phyloP scores from a whole-genome alignment of 306 rosid genomes.

The Cucurbita pepo region DNA sequence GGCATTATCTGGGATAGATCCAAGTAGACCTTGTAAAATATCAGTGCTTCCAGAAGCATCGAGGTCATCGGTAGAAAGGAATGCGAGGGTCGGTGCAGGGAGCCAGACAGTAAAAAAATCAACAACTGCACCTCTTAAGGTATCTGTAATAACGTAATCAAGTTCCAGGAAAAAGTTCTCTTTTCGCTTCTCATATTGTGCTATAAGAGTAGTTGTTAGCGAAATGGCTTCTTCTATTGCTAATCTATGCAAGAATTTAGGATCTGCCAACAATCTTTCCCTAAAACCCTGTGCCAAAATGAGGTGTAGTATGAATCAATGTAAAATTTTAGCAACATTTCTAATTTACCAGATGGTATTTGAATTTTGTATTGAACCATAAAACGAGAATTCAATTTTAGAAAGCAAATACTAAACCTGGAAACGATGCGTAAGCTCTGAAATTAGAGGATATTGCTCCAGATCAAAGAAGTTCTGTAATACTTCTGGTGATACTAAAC shows the following conservation, averaged over 20 bases:
- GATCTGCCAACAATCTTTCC: slow-evolving; percentile 97
- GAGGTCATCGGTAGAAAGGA: slow-evolving; percentile 53
- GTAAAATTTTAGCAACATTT: not conserved
- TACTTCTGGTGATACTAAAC: slow-evolving; percentile 88
- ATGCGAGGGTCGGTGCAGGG: slow-evolving; percentile 95
- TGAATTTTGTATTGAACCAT: not conserved
- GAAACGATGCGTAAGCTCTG: slow-evolving; percentile 80
- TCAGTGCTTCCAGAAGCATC: slow-evolving; percentile 41
- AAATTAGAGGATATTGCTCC: slow-evolving; percentile 75
- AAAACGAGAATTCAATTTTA: not conserved
- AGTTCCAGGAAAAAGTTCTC: slow-evolving; percentile 77
- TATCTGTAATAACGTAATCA: slow-evolving; percentile 76
- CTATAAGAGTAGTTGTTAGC: slow-evolving; percentile 60
- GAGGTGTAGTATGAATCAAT: not conserved
- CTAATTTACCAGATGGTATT: not conserved
- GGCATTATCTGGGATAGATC: slow-evolving; percentile 93
- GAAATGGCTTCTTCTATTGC: slow-evolving; percentile 94
- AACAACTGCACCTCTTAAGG: slow-evolving; percentile 64
- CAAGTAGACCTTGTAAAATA: slow-evolving; percentile 61
- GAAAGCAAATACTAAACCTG: slow-evolving; percentile 36
- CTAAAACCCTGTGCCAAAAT: slow-evolving; percentile 74
- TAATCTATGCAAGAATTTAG: slow-evolving; percentile 76
- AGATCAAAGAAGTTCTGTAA: slow-evolving; percentile 85
- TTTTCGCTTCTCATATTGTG: slow-evolving; percentile 78
- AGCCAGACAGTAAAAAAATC: slow-evolving; percentile 99